These are phyloP conservation scores for Beta vulgaris DNA, from an alignment of 148 eudicot species.

Conservation along the genomic window DNA sequence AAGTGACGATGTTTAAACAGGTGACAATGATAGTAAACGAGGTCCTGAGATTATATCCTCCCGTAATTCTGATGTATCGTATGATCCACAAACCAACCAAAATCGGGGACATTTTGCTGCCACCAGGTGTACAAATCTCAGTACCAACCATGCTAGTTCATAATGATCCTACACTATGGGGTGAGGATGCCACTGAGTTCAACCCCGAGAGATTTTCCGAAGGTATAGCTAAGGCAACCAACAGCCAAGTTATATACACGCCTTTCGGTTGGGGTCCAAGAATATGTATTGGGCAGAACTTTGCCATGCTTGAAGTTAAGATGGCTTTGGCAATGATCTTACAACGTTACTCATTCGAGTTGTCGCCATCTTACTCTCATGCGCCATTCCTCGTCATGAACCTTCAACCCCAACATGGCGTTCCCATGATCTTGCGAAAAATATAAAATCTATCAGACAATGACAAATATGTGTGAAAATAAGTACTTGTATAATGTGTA, in stretches of 20 bases:
- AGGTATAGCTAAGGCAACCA: slow-evolving; percentile 34
- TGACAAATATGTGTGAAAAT: no score
- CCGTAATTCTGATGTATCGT: slow-evolving; percentile 24
- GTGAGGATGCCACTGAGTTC: slow-evolving; percentile 32
- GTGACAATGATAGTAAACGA: slow-evolving; percentile 36
- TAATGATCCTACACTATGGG: slow-evolving; percentile 31
- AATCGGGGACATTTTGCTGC: slow-evolving; percentile 28
- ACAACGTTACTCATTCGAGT: slow-evolving; percentile 27
- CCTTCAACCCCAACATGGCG: slow-evolving; percentile 37
- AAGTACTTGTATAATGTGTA: no score
- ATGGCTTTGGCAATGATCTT: slow-evolving; percentile 35
- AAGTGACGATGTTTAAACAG: slow-evolving; percentile 12
- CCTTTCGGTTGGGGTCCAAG: slow-evolving; percentile 40
- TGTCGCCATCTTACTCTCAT: slow-evolving; percentile 28
- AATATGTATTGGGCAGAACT: slow-evolving; percentile 37
- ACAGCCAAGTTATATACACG: slow-evolving; percentile 26
- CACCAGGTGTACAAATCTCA: slow-evolving; percentile 26
- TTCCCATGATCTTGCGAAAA: slow-evolving; percentile 25
- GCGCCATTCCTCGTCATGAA: slow-evolving; percentile 25
- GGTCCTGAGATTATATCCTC: slow-evolving; percentile 38
- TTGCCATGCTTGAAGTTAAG: slow-evolving; percentile 37
- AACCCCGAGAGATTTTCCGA: slow-evolving; percentile 36
- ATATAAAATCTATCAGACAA: no score
- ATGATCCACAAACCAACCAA: slow-evolving; percentile 26
- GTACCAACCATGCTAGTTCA: slow-evolving; percentile 34